Evolutionary conservation across 192 early-diverging fungal species (phyloP).

Genomic region (Rhizoclosmatium globosum): DNA sequence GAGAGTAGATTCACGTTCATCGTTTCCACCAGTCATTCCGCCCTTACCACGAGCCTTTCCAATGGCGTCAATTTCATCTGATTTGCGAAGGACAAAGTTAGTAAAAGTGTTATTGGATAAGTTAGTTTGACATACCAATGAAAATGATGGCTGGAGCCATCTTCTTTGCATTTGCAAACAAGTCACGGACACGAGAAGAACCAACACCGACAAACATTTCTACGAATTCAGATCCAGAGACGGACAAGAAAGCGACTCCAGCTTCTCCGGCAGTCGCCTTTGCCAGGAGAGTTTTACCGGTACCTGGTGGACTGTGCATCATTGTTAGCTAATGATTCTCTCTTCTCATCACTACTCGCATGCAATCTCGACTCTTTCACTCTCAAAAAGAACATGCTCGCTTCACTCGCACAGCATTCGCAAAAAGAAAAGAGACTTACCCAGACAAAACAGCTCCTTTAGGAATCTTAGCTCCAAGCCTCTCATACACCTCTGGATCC

Average conservation of each 20-base stretch:
- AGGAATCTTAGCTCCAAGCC: conserved; percentile 97
- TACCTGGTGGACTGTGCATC: conserved; percentile 77
- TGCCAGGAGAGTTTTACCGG: conserved; percentile 98
- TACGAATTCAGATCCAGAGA: conserved; percentile 99
- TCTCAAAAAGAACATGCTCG: neutral
- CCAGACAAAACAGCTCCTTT: conserved; percentile 97
- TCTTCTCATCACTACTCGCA: too few species aligned
- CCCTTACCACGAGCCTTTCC: conserved; percentile 94
- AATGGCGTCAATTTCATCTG: conserved; percentile 99
- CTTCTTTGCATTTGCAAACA: conserved; percentile 98
- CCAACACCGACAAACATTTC: conserved; percentile 99
- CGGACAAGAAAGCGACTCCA: conserved; percentile 95
- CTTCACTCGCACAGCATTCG: neutral
- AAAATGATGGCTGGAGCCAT: conserved; percentile 98
- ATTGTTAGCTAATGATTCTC: conserved; percentile 18
- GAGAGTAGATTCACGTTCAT: conserved; percentile 96
- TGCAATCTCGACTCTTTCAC: too few species aligned
- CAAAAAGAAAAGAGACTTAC: neutral
- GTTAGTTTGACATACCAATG: too few species aligned
- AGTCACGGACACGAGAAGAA: conserved; percentile 88
- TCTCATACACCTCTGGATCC: conserved; percentile 89
- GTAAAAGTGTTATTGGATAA: too few species aligned
- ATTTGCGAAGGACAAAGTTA: too few species aligned
- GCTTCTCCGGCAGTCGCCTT: conserved; percentile 99
- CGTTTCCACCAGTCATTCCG: conserved; percentile 91